A percentile compares a stretch with the other conserved stretches of the same genome.
phyloP scores from a whole-genome alignment of 2,329 filamentous ascomycete species.

The Neoarthrinium moseri region DNA sequence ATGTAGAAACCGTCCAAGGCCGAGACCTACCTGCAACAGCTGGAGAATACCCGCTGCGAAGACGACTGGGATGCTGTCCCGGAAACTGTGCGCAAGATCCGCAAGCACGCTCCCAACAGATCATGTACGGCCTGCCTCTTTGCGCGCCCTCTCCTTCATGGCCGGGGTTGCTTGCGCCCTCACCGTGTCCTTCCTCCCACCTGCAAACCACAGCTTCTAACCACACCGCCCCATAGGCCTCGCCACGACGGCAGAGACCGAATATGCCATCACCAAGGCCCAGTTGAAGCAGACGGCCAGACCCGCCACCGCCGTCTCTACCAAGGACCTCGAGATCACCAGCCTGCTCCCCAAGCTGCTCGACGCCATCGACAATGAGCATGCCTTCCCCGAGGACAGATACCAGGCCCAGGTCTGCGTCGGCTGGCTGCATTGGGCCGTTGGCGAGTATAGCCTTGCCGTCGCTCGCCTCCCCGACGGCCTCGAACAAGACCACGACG shows the following conservation, averaged over 20 bases:
- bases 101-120: slow-evolving; percentile 86
- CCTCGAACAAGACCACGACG: slow-evolving; percentile 53
- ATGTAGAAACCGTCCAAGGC: slow-evolving; percentile 68
- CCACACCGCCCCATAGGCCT: slow-evolving; percentile 52
- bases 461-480: slow-evolving; percentile 61
- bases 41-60: slow-evolving; percentile 85
- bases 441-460: slow-evolving; percentile 66
- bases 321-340: slow-evolving; percentile 44
- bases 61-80: slow-evolving; percentile 84
- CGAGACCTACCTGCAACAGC: slow-evolving; percentile 73
- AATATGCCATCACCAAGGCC: slow-evolving; percentile 62
- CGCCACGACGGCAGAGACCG: slow-evolving; percentile 66
- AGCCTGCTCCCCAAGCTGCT: slow-evolving; percentile 49
- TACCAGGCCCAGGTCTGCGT: slow-evolving; percentile 82
- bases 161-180: too few species aligned
- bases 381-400: slow-evolving; percentile 51
- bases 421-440: slow-evolving; percentile 80
- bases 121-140: slow-evolving; percentile 64
- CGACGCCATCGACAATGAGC: slow-evolving; percentile 58
- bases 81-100: slow-evolving; percentile 88
- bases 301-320: slow-evolving; percentile 39
- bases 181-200: too few species aligned
- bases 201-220: slow-evolving; percentile 11
- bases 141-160: slow-evolving; percentile 2
- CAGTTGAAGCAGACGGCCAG: slow-evolving; percentile 41